Evolutionary conservation across 2,329 filamentous ascomycete species (phyloP).

Genomic region (Penicillium sp.): DNA sequence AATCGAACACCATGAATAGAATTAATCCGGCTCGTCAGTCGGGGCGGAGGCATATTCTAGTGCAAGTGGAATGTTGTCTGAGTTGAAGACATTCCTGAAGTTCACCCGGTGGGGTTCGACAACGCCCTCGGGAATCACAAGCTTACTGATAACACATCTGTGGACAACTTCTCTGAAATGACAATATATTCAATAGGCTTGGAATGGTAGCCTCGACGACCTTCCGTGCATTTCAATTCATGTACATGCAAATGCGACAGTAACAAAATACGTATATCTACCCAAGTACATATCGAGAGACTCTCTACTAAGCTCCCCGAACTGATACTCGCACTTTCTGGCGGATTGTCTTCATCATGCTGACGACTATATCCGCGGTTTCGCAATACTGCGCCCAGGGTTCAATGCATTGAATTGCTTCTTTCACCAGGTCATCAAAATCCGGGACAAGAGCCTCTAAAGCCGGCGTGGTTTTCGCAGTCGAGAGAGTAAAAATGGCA

Average conservation of each 20-base stretch:
- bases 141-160: not conserved
- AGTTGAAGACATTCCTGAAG: not conserved
- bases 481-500: constrained; percentile 17
- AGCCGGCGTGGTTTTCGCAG: constrained; percentile 15
- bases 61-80: not conserved
- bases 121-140: not conserved
- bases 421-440: constrained; percentile 13
- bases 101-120: not conserved
- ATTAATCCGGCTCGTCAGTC: constrained; percentile 13
- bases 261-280: not conserved
- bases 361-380: constrained; percentile 14
- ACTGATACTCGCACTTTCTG: constrained; percentile 12
- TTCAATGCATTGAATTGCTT: constrained; percentile 12
- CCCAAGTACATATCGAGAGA: not conserved
- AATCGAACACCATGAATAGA: constrained; percentile 31
- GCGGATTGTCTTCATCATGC: constrained; percentile 17
- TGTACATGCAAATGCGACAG: not conserved
- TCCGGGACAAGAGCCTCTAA: constrained; percentile 14
- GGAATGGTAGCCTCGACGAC: not conserved
- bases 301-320: not conserved
- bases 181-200: not conserved
- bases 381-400: constrained; percentile 15
- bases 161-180: not conserved
- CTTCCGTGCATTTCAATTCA: not conserved
- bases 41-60: constrained; percentile 7